Percentiles rank a stretch among this genome's conserved stretches.
phyloP scores from a whole-genome alignment of 2,329 filamentous ascomycete species.

The Immersiporthe knoxdaviesiana region DNA sequence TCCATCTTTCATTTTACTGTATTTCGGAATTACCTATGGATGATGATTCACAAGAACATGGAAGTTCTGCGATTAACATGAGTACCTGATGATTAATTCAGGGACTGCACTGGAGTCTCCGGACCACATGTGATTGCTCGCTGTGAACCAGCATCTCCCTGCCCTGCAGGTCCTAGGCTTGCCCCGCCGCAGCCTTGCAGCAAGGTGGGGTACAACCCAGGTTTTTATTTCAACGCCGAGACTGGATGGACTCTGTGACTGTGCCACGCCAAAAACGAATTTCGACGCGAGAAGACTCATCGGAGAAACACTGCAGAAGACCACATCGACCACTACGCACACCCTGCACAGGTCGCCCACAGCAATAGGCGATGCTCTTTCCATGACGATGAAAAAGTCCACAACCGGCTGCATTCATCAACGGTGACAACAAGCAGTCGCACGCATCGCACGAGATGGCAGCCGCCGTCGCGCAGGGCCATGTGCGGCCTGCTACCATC shows the following conservation, averaged over 20 bases:
- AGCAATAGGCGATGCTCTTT: conserved; percentile 2
- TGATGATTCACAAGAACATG: too few species aligned
- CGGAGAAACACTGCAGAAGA: background rate
- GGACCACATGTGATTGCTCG: conserved; percentile 5
- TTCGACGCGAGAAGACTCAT: too few species aligned
- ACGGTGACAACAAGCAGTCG: conserved; percentile 18
- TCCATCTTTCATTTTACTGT: background rate
- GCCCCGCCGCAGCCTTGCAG: conserved; percentile 15
- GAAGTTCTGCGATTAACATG: background rate
- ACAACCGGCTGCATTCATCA: background rate
- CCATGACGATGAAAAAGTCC: conserved; percentile 21
- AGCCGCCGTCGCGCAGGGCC: conserved; percentile 33
- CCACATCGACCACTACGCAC: background rate
- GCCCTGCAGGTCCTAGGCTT: conserved; percentile 4
- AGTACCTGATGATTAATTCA: background rate
- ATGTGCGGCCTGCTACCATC: conserved; percentile 41
- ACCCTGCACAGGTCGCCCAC: background rate
- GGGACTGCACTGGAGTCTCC: background rate
- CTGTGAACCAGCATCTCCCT: background rate
- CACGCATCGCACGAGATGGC: conserved; percentile 28
- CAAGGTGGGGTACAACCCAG: conserved; percentile 11
- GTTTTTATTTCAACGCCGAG: conserved; percentile 5
- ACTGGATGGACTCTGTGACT: background rate
- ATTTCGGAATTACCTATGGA: too few species aligned
- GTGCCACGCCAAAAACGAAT: background rate